Percentiles rank a stretch among this genome's conserved stretches.
Evolutionary conservation across 2,329 filamentous ascomycete species (phyloP).

Genomic region (Pseudophaeomoniella oleicola): DNA sequence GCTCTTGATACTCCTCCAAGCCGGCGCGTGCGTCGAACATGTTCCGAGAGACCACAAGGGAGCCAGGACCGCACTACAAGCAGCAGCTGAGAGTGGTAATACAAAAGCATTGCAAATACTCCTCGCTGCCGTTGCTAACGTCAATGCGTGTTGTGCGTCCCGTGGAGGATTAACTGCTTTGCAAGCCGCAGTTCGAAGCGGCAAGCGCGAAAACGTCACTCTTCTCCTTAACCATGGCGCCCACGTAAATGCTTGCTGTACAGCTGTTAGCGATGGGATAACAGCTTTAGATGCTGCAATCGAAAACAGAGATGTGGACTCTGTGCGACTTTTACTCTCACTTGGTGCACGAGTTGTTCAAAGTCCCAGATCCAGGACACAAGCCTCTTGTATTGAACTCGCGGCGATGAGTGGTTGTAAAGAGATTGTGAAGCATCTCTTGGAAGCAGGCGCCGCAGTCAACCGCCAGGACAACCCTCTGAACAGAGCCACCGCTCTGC

Average conservation of each 20-base stretch:
- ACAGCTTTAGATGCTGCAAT: background rate
- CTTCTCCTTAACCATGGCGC: conserved; percentile 1
- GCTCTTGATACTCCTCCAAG: conserved; percentile 10
- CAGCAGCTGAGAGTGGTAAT: background rate
- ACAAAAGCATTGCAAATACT: background rate
- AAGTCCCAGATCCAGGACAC: background rate
- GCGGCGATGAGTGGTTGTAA: background rate
- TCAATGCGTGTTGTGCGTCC: background rate
- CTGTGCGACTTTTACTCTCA: background rate
- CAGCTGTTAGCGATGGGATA: background rate
- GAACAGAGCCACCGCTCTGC: too few species aligned
- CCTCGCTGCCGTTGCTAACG: background rate
- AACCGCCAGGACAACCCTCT: too few species aligned
- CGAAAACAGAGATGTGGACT: background rate
- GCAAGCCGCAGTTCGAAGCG: background rate
- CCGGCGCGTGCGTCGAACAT: background rate
- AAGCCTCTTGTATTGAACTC: background rate
- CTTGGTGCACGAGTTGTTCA: background rate
- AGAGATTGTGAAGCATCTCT: background rate
- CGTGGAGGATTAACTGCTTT: conserved; percentile 1
- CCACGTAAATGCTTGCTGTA: background rate
- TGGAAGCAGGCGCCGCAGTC: too few species aligned
- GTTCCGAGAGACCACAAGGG: background rate
- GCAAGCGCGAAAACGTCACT: background rate
- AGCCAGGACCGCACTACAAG: background rate